These are phyloP conservation scores for Striga hermonthica DNA, from an alignment of 305 asterid genomes.

Conservation along the genomic window DNA sequence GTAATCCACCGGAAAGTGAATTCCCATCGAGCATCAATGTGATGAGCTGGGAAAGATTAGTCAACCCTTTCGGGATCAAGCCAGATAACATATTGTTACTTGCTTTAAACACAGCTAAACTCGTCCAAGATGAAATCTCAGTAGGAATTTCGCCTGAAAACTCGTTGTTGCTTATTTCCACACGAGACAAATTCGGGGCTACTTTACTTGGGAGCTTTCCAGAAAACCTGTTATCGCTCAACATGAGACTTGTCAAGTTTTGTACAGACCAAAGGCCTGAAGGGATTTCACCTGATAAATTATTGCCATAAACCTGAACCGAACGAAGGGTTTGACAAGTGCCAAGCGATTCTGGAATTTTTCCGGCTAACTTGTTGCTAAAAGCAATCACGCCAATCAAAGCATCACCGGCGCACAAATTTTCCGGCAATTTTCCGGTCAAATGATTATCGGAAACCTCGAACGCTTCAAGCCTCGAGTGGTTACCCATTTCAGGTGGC, in stretches of 20 bases:
- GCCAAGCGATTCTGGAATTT: constrained; percentile 59
- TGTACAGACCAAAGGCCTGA: constrained; percentile 49
- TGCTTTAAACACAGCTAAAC: constrained; percentile 56
- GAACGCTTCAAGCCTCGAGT: constrained; percentile 58
- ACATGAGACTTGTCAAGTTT: constrained; percentile 53
- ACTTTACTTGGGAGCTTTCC: constrained; percentile 58
- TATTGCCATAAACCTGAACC: constrained; percentile 54
- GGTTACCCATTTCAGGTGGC: constrained; percentile 67
- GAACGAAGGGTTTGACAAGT: constrained; percentile 48
- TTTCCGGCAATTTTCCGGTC: constrained; percentile 64
- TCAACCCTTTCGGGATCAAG: constrained; percentile 53
- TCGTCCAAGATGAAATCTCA: constrained; percentile 56
- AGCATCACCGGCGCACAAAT: constrained; percentile 60
- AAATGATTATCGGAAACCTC: constrained; percentile 67
- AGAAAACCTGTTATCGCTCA: constrained; percentile 60
- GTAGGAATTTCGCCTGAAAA: constrained; percentile 64
- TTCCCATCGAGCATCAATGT: constrained; percentile 67
- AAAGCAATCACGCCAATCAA: constrained; percentile 60
- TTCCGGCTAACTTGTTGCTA: constrained; percentile 61
- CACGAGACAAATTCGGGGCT: constrained; percentile 60
- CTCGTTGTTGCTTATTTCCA: constrained; percentile 64
- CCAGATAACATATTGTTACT: constrained; percentile 67
- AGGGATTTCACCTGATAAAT: constrained; percentile 64
- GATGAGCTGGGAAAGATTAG: constrained; percentile 52
- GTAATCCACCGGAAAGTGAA: constrained; percentile 63